A percentile compares a stretch with the other conserved stretches of the same genome.
Conservation (phyloP, 139 green algal species). For the Gonium pectorale region DNA sequence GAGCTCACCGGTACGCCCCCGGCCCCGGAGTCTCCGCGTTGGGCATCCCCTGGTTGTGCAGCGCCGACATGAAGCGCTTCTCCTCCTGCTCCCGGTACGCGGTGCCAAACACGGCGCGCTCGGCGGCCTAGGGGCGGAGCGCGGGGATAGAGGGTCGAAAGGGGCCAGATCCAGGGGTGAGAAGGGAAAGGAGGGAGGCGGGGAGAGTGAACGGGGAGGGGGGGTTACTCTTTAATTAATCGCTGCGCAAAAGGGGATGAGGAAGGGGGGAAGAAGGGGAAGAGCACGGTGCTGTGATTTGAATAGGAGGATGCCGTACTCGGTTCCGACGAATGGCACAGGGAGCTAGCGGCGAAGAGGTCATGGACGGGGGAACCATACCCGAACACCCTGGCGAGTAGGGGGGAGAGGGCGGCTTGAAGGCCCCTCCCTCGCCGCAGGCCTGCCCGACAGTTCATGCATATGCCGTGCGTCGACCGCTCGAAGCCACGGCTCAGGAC, state of each 20-base stretch:
- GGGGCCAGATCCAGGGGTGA: neutral
- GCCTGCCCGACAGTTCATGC: no score
- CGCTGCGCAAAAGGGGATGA: neutral
- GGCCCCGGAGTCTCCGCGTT: conserved; percentile 20
- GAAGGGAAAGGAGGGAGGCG: neutral
- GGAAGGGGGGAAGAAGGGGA: neutral
- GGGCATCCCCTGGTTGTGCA: conserved; percentile 35
- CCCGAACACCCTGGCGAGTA: no score
- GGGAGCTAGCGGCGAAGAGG: no score
- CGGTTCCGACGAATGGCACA: no score
- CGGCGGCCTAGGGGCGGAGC: neutral
- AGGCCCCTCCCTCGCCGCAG: no score
- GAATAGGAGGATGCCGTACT: neutral
- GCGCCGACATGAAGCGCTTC: conserved; percentile 29
- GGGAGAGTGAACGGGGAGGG: neutral
- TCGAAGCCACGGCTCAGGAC: no score
- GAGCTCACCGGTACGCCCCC: conserved; percentile 16
- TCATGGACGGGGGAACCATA: no score
- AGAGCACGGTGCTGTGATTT: neutral
- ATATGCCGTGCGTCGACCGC: no score
- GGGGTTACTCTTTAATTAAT: neutral
- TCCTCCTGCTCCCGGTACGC: conserved; percentile 40
- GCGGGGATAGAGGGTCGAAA: neutral
- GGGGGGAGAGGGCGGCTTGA: no score
- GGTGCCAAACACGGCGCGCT: conserved; percentile 41